These are phyloP conservation scores for Cladorrhinum sp. DNA, from an alignment of 2,329 filamentous ascomycete genomes.

Conservation along the genomic window DNA sequence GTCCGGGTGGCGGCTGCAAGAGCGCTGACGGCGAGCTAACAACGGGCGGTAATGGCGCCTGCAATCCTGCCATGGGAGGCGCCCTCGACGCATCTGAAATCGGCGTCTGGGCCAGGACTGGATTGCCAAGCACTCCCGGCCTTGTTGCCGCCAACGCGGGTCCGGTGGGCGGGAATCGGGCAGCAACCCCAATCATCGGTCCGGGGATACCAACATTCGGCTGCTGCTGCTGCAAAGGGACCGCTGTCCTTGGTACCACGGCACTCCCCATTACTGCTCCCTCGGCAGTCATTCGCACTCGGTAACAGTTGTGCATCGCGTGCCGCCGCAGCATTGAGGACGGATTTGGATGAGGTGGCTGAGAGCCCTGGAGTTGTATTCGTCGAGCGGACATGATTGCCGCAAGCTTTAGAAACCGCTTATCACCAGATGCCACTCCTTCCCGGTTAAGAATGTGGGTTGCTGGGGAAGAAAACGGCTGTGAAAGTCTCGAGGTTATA, in stretches of 20 bases:
- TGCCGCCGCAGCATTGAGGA: conserved; percentile 57
- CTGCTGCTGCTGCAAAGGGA: conserved; percentile 29
- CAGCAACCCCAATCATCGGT: conserved; percentile 28
- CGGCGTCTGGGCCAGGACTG: background rate
- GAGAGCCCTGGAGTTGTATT: conserved; percentile 11
- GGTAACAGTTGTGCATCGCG: conserved; percentile 62
- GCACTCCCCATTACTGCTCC: conserved; percentile 23
- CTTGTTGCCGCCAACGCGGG: background rate
- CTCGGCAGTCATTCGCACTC: conserved; percentile 44
- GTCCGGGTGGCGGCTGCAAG: conserved; percentile 10
- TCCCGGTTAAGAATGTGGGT: conserved; percentile 67
- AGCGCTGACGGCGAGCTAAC: conserved; percentile 3
- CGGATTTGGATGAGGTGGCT: conserved; percentile 19
- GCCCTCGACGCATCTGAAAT: background rate
- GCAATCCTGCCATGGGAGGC: background rate
- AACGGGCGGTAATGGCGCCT: background rate
- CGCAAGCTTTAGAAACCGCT: conserved; percentile 48
- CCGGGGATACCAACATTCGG: conserved; percentile 20
- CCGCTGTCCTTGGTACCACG: conserved; percentile 33
- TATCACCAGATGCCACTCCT: conserved; percentile 42
- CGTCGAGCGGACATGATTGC: conserved; percentile 38
- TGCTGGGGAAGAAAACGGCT: conserved; percentile 65
- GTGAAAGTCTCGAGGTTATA: conserved; percentile 67
- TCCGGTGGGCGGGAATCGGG: conserved; percentile 30
- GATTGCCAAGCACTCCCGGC: background rate